Evolutionary conservation across 2,329 filamentous ascomycete genomes (phyloP), one percentile per base, ranked within the genome.

Genomic region (Fusarium pseudoanthophilum): DNA sequence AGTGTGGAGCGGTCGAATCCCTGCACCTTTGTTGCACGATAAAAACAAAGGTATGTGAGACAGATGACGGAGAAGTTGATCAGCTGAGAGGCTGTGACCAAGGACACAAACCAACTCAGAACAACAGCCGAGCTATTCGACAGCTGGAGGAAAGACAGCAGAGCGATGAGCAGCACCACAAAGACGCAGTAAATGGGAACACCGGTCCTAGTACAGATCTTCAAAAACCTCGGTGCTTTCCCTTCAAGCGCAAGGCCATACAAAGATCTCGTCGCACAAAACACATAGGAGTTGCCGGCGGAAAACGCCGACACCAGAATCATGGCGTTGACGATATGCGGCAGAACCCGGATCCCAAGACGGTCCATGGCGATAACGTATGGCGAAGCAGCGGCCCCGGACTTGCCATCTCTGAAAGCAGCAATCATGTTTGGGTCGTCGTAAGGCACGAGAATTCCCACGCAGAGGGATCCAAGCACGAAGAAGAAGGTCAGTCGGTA

Each of bases 401-500:
- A 88, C 49, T 87, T 83, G 57, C 85, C 87, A 20, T 86, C 83
- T 2, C 82, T 82, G 76, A 92, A 93, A 0, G 91, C 92, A 10
- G 84, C 86, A 5, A 82, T 86, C 75, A 95, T 82, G 46, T 89
- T 87, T 3, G 84, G 74, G 74, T 94, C 92, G 67, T 94, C 86
- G 80, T 92, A 91, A 4, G 93, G 88, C 42, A 95, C 89, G 28
- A 93, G 79, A 56, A 94, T 91, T 14, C 92, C 92, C 9, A 94
- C 90, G 26, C 88, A 90, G 5, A 96, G 85, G 1, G 92, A 90
- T 4, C 93, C 93, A 4, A 94, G 87, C 43, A 94, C 88, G 82
- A 95, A 95, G 80, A 95, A 95, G 4, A 88, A 84, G 0, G 92
- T 92, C 37, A 95, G 84, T 37, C 93, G 91, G 81, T 93, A 95